phyloP scores from a whole-genome alignment of 768 basidiomycete species.

The Termitomyces sp. region DNA sequence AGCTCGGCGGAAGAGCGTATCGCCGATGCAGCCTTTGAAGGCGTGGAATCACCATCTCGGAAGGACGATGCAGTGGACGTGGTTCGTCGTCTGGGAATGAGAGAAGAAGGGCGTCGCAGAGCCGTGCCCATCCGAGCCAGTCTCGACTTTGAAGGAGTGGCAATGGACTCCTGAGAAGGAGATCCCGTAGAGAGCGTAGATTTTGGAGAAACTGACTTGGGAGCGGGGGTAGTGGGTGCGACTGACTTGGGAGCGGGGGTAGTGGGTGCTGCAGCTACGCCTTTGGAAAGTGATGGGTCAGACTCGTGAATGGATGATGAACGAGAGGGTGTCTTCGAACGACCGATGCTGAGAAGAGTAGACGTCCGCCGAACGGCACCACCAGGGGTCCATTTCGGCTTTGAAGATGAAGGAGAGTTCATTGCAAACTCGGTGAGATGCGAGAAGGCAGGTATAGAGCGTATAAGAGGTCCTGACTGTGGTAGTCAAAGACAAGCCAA shows the following conservation, averaged over 20 bases:
- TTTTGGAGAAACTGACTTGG: background rate
- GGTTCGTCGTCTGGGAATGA: conserved; percentile 8
- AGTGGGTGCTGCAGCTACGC: background rate
- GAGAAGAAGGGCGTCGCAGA: conserved; percentile 5
- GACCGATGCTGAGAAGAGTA: conserved; percentile 6
- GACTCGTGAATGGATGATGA: conserved; percentile 3
- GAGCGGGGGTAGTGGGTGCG: background rate
- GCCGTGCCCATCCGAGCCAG: conserved; percentile 4
- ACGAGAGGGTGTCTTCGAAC: conserved; percentile 7
- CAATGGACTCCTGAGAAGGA: conserved; percentile 2
- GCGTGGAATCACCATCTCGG: background rate
- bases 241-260: no score
- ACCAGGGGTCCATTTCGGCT: conserved; percentile 9
- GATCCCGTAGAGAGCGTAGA: conserved; percentile 1
- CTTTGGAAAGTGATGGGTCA: background rate
- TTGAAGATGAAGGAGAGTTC: conserved; percentile 3
- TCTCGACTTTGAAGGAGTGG: conserved; percentile 6
- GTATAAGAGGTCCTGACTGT: conserved; percentile 1
- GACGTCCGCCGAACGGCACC: conserved; percentile 6
- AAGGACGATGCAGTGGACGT: conserved; percentile 2
- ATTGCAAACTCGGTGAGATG: background rate
- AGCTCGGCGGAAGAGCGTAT: background rate
- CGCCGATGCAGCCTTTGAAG: conserved; percentile 3
- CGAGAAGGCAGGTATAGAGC: background rate
- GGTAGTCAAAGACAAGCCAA: conserved; percentile 1